A percentile compares a stretch with the other conserved stretches of the same genome.
Evolutionary conservation across 2,329 filamentous ascomycete species (phyloP).

Genomic region (Alternaria gaisen): DNA sequence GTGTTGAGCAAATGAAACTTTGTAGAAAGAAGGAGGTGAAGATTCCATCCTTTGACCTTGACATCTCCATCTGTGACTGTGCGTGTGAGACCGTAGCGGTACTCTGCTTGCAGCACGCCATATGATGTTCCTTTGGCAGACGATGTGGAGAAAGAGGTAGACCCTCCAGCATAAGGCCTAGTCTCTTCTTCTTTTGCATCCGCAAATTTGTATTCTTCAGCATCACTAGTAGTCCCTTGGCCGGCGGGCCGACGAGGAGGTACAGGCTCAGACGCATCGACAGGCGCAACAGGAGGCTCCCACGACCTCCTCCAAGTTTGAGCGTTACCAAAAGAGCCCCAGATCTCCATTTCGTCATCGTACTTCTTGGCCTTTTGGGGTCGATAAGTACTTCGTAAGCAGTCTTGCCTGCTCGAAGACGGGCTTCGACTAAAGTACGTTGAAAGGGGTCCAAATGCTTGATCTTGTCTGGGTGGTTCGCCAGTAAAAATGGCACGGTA

Average conservation of each 20-base stretch:
- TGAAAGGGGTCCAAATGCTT: background rate
- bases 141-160: background rate
- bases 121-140: background rate
- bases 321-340: background rate
- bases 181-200: background rate
- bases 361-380: background rate
- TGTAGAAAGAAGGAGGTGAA: constrained; percentile 3
- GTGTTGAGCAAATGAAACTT: constrained; percentile 17
- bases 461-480: background rate
- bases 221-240: too few species aligned
- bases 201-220: background rate
- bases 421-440: background rate
- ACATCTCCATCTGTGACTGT: constrained; percentile 10
- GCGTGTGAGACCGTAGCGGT: constrained; percentile 1
- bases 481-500: background rate
- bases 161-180: background rate
- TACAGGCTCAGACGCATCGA: background rate
- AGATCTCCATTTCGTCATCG: background rate
- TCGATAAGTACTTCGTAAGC: background rate
- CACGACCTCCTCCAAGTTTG: background rate
- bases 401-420: background rate
- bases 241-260: too few species aligned
- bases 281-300: background rate
- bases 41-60: constrained; percentile 9
- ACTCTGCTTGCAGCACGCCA: background rate